These are phyloP conservation scores for Fragaria vesca DNA, from an alignment of 306 rosid species.

Conservation along the genomic window DNA sequence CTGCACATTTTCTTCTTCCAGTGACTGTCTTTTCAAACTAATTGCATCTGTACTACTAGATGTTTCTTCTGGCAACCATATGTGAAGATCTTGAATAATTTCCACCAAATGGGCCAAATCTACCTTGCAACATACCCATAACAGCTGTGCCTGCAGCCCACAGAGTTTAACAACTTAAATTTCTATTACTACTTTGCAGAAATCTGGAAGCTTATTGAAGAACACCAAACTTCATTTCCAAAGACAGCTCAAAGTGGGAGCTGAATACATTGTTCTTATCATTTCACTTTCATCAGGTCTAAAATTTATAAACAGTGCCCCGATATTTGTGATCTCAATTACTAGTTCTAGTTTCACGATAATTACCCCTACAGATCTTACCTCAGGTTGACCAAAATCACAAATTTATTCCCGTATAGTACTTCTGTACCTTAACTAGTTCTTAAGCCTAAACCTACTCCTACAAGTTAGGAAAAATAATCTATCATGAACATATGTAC, in stretches of 20 bases:
- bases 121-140: conserved; percentile 59
- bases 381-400: not conserved
- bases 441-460: not conserved
- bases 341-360: not conserved
- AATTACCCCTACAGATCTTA: not conserved
- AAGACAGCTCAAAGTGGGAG: not conserved
- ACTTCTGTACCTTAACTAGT: not conserved
- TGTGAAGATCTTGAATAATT: conserved; percentile 35
- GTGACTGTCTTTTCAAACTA: conserved; percentile 34
- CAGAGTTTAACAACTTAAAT: conserved; percentile 35
- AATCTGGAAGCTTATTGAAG: not conserved
- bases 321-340: not conserved
- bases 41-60: conserved; percentile 29
- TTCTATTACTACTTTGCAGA: conserved; percentile 18
- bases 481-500: not conserved
- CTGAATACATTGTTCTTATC: not conserved
- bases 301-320: not conserved
- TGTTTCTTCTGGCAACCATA: conserved; percentile 44
- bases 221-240: not conserved
- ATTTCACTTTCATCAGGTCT: not conserved
- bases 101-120: conserved; percentile 55
- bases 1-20: conserved; percentile 38
- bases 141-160: conserved; percentile 64
- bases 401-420: not conserved
- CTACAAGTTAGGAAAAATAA: not conserved